Evolutionary conservation across 1,139 yeast genomes (phyloP).

Genomic region (Nakaseomyces uthaithaninus): DNA sequence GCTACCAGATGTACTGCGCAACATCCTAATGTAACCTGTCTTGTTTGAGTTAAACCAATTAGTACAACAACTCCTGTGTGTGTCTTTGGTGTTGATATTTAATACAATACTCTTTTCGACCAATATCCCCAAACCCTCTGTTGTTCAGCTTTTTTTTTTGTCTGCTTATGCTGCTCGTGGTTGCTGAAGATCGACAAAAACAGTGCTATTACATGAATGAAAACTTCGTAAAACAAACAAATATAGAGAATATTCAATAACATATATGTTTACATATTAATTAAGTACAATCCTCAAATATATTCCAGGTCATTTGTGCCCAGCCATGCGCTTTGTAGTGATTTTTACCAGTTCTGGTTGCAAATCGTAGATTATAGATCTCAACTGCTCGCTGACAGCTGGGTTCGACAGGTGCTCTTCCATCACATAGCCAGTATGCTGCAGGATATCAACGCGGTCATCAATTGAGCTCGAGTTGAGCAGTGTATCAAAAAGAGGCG

Average conservation of each 20-base stretch:
- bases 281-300: no score
- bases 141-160: neutral
- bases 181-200: no score
- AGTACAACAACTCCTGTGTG: no score
- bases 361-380: conserved; percentile 3
- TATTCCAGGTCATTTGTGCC: neutral
- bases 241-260: neutral
- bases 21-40: no score
- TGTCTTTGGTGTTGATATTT: neutral
- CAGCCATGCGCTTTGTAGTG: conserved; percentile 9
- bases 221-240: neutral
- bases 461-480: conserved; percentile 45
- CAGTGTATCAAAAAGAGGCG: conserved; percentile 51
- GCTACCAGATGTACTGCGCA: neutral
- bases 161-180: no score
- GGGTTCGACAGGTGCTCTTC: conserved; percentile 3
- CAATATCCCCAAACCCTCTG: neutral
- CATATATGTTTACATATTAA: no score
- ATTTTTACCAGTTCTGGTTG: conserved; percentile 7
- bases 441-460: neutral
- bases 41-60: no score
- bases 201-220: no score
- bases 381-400: conserved; percentile 9
- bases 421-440: neutral
- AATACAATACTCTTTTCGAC: no score